A percentile compares a stretch with the other conserved stretches of the same genome.
Conservation (phyloP, 768 basidiomycete genomes). For the Rhodotorula graminis region DNA sequence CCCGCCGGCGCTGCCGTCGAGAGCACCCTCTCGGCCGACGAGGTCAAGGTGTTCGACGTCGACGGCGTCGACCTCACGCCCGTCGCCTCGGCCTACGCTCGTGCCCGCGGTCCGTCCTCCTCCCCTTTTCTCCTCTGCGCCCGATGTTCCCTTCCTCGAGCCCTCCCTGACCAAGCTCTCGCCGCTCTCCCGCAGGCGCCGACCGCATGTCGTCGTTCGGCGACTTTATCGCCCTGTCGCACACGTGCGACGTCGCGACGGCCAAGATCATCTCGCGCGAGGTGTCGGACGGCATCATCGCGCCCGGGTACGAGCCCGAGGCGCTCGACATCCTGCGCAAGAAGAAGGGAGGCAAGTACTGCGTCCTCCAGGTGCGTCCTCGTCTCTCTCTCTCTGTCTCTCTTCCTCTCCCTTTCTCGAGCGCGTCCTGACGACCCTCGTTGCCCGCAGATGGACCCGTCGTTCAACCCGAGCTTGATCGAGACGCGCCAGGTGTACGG, state of each 20-base stretch:
- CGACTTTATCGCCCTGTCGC: slow-evolving; percentile 94
- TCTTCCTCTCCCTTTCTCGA: too few relatives aligned
- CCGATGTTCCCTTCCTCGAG: not conserved
- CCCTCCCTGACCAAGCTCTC: too few relatives aligned
- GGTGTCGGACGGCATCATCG: slow-evolving; percentile 96
- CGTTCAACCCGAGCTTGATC: slow-evolving; percentile 67
- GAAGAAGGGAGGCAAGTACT: slow-evolving; percentile 99
- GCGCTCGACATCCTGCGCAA: slow-evolving; percentile 85
- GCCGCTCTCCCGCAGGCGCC: slow-evolving; percentile 57
- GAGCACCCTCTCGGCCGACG: slow-evolving; percentile 64
- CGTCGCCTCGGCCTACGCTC: slow-evolving; percentile 87
- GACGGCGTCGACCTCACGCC: slow-evolving; percentile 85
- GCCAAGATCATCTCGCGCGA: slow-evolving; percentile 97
- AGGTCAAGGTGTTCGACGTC: slow-evolving; percentile 92
- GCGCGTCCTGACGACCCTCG: not conserved
- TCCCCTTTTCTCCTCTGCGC: not conserved
- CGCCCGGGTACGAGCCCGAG: slow-evolving; percentile 81
- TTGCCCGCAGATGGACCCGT: slow-evolving; percentile 70
- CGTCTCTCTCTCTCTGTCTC: not conserved
- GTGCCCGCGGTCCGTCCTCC: slow-evolving; percentile 69
- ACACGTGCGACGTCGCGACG: slow-evolving; percentile 85
- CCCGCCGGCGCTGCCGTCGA: slow-evolving; percentile 93
- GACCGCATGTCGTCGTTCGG: slow-evolving; percentile 99
- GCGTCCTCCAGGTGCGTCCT: slow-evolving; percentile 73
- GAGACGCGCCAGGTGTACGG: slow-evolving; percentile 97